Evolutionary conservation across 192 early-diverging fungal genomes (phyloP).

Genomic region (Backusella circina): DNA sequence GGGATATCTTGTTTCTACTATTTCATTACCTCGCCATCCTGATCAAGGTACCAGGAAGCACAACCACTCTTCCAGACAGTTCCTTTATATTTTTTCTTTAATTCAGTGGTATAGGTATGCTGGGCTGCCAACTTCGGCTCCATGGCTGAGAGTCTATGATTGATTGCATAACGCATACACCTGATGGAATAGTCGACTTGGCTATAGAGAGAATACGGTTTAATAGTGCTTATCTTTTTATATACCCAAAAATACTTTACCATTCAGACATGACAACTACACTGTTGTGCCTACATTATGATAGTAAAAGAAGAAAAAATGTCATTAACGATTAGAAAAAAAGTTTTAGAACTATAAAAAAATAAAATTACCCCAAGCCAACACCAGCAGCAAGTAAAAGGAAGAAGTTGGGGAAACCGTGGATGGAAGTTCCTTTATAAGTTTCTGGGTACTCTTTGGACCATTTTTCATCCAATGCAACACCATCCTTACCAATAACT

Average conservation of each 20-base stretch:
- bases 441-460: constrained; percentile 10
- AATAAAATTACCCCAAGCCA: no score
- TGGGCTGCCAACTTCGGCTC: constrained; percentile 33
- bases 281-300: no score
- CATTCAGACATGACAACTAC: constrained; percentile 28
- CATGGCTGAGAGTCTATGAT: constrained; percentile 35
- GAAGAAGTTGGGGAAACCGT: constrained; percentile 55
- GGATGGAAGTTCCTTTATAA: constrained; percentile 36
- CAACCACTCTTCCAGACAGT: constrained; percentile 51
- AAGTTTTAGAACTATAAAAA: no score
- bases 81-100: constrained; percentile 13
- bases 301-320: no score
- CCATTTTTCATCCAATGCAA: constrained; percentile 21
- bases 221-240: not conserved
- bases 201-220: constrained; percentile 20
- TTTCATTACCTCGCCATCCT: not conserved
- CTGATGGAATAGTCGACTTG: constrained; percentile 46
- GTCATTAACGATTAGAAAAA: no score
- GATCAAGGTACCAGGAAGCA: constrained; percentile 49
- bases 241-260: not conserved
- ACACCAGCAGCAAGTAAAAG: constrained; percentile 49
- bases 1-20: not conserved
- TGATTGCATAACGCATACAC: constrained; percentile 38
- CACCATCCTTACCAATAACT: constrained; percentile 24
- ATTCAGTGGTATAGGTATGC: constrained; percentile 24